Evolutionary conservation across 306 rosid species (phyloP).

Genomic region (Oxytropis ochrocephala): DNA sequence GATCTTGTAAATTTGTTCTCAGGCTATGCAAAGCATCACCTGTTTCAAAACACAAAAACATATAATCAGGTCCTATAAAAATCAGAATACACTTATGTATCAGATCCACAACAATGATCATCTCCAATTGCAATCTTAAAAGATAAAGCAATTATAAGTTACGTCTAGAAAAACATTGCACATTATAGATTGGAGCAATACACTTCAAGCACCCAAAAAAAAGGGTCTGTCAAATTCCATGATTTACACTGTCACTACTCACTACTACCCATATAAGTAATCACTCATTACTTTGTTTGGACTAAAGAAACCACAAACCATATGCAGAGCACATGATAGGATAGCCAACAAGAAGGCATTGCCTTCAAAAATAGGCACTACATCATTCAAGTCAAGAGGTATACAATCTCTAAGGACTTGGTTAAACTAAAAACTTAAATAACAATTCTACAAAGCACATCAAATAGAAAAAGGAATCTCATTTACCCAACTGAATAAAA

Average conservation of each 20-base stretch:
- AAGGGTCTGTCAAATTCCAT: slow-evolving; percentile 2
- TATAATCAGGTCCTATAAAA: slow-evolving; percentile 12
- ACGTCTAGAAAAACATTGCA: background rate
- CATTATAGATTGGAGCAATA: background rate
- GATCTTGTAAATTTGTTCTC: slow-evolving; percentile 81
- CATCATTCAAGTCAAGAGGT: background rate
- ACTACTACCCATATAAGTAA: background rate
- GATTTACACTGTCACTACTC: slow-evolving; percentile 1
- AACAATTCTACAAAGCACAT: background rate
- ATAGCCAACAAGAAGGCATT: slow-evolving; percentile 12
- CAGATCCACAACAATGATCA: background rate
- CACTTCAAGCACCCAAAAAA: background rate
- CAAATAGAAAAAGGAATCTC: slow-evolving; percentile 6
- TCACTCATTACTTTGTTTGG: slow-evolving; percentile 1
- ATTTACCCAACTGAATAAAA: background rate
- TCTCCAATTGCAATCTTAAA: background rate
- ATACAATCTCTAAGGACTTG: background rate
- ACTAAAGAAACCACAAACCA: slow-evolving; percentile 2
- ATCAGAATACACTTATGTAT: background rate
- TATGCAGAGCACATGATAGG: slow-evolving; percentile 1
- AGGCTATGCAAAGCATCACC: slow-evolving; percentile 97
- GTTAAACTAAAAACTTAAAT: background rate
- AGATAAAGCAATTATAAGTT: background rate
- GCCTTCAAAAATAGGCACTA: slow-evolving; percentile 5
- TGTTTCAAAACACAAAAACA: slow-evolving; percentile 34